phyloP scores from a whole-genome alignment of 78 protist species.

The Dictyostelium firmibasis region DNA sequence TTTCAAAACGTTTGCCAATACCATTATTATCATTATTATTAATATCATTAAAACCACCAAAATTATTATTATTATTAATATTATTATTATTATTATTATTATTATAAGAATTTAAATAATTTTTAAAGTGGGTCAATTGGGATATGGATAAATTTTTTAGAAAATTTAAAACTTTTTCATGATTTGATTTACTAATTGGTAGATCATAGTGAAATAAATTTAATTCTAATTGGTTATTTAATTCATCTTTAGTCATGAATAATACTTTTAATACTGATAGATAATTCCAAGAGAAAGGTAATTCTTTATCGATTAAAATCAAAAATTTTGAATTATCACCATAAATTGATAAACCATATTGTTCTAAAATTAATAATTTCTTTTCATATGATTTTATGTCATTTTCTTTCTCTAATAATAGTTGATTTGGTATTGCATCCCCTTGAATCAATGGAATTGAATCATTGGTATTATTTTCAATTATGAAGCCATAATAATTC shows the following conservation, averaged over 20 bases:
- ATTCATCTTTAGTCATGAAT: conserved; percentile 26
- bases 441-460: background rate
- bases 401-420: background rate
- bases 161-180: background rate
- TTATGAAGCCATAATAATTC: conserved; percentile 45
- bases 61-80: background rate
- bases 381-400: background rate
- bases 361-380: background rate
- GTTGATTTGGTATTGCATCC: background rate
- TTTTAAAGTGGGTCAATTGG: conserved; percentile 7
- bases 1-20: background rate
- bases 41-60: background rate
- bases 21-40: background rate
- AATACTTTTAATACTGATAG: conserved; percentile 19
- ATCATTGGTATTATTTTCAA: conserved; percentile 40
- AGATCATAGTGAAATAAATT: conserved; percentile 31
- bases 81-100: background rate
- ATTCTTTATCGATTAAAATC: background rate
- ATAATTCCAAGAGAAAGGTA: conserved; percentile 73
- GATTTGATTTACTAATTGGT: background rate
- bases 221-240: background rate
- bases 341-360: conserved; percentile 19
- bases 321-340: conserved; percentile 1
- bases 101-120: background rate
- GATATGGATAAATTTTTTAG: background rate